Evolutionary conservation across 1,284 basidiomycete genomes (phyloP), one percentile per base, ranked within the genome.

Genomic region (Anthracocystis setariae): DNA sequence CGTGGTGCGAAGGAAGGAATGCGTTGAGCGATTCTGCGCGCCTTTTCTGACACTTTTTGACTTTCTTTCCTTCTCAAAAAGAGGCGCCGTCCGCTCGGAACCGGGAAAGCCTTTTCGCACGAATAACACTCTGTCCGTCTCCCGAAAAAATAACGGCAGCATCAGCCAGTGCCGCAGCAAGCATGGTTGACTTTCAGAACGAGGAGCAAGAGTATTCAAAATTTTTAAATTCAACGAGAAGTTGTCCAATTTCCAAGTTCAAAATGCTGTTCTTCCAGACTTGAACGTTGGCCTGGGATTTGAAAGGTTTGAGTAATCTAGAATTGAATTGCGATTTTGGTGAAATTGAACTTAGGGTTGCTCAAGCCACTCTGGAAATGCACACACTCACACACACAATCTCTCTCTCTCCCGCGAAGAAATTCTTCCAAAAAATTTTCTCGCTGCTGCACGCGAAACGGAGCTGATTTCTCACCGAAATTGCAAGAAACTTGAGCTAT

Each of bases 391-490:
- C n/a, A n/a, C n/a, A 5, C 12, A 24, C 42, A 12, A 23, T 13
- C 33, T 35, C 21, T 23, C 18, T 24, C 9, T 21, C 17, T 17
- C 35, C 45, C 27, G 23, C 47, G 39, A 25, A 37, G 39, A 55
- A 43, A 24, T 49, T 68, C 63, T 55, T 69, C 63, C 60, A 47
- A 50, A 69, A 69, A 59, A 50, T 50, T 68, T 68, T 68, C 58
- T 56, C 54, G 39, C 17, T 23, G 39, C 37, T 45, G 53, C 48
- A 64, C 48, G 39, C 25, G 42, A 38, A 18, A 33, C n/a, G 27
- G 37, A 32, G 29, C 7, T n/a, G 12, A 29, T 29, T 29, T 29
- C 29, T 29, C 29, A 7, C 29, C 29, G 7, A 29, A 29, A 5
- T 29, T 12, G 29, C 5, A 29, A 12, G 12, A 29, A 29, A 29